Conservation (phyloP, 1,284 basidiomycete genomes). For the Abortiporus biennis region DNA sequence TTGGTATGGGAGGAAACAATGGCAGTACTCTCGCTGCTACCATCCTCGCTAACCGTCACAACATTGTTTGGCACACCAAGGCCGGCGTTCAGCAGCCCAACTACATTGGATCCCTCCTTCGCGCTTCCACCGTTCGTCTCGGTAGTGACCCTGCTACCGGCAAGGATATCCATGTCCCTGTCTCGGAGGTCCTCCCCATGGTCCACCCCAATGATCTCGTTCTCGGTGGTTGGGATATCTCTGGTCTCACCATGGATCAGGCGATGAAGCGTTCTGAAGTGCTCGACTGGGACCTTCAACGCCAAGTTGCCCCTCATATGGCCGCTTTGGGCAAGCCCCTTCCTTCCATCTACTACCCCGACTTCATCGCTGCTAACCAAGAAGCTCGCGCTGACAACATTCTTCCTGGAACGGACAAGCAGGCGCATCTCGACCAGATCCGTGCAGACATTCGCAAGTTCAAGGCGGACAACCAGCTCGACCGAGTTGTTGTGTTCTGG, state of each 20-base stretch:
- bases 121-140: conserved; percentile 91
- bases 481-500: conserved; percentile 92
- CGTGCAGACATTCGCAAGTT: conserved; percentile 92
- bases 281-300: conserved; percentile 95
- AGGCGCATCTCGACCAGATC: conserved; percentile 88
- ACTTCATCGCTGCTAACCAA: conserved; percentile 98
- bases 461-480: conserved; percentile 81
- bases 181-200: conserved; percentile 95
- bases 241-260: conserved; percentile 77
- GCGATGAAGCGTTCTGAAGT: conserved; percentile 95
- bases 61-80: conserved; percentile 96
- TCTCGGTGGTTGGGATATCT: conserved; percentile 98
- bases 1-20: conserved; percentile 97
- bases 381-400: conserved; percentile 93
- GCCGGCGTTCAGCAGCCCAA: conserved; percentile 90
- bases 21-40: conserved; percentile 93
- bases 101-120: conserved; percentile 92
- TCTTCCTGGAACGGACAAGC: conserved; percentile 83
- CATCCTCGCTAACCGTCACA: conserved; percentile 93
- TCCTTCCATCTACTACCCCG: conserved; percentile 93
- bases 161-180: conserved; percentile 91
- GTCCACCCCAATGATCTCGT: conserved; percentile 99
- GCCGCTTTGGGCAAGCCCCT: conserved; percentile 78
- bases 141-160: conserved; percentile 80
- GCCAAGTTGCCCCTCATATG: conserved; percentile 89